A percentile compares a stretch with the other conserved stretches of the same genome.
phyloP scores from a whole-genome alignment of 306 rosid genomes.

The Pyrus bretschneideri region DNA sequence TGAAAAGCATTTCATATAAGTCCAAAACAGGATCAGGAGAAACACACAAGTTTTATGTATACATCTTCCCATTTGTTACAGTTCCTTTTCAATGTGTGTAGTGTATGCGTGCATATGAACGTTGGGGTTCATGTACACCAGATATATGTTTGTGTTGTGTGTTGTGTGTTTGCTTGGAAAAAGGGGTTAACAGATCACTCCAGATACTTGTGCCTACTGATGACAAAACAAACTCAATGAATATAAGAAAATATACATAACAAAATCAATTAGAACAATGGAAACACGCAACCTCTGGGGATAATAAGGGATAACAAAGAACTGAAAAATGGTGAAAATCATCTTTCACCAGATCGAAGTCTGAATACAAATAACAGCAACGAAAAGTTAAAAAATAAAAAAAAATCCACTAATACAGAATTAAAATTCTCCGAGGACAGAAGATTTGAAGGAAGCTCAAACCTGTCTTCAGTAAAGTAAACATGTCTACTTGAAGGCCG shows the following conservation, averaged over 20 bases:
- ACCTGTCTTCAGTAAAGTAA: constrained; percentile 76
- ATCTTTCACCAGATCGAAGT: not conserved
- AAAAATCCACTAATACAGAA: not conserved
- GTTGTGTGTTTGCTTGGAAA: not conserved
- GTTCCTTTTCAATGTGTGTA: not conserved
- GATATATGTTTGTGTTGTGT: not conserved
- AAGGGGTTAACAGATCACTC: not conserved
- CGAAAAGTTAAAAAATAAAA: not conserved
- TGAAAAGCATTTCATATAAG: not conserved
- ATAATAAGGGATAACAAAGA: not conserved
- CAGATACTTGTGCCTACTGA: not conserved
- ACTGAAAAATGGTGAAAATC: not conserved
- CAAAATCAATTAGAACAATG: not conserved
- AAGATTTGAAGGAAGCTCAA: constrained; percentile 9
- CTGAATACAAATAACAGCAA: not conserved
- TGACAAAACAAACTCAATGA: not conserved
- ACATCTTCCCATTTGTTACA: not conserved
- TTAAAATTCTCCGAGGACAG: not conserved
- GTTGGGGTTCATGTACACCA: not conserved
- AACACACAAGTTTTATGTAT: not conserved
- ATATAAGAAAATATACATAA: not conserved
- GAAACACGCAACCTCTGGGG: not conserved
- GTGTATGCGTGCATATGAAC: not conserved
- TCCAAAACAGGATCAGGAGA: not conserved
- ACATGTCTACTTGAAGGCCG: constrained; percentile 40